A percentile compares a stretch with the other conserved stretches of the same genome.
phyloP scores from a whole-genome alignment of 2,329 filamentous ascomycete genomes.

The Albifimbria verrucaria region DNA sequence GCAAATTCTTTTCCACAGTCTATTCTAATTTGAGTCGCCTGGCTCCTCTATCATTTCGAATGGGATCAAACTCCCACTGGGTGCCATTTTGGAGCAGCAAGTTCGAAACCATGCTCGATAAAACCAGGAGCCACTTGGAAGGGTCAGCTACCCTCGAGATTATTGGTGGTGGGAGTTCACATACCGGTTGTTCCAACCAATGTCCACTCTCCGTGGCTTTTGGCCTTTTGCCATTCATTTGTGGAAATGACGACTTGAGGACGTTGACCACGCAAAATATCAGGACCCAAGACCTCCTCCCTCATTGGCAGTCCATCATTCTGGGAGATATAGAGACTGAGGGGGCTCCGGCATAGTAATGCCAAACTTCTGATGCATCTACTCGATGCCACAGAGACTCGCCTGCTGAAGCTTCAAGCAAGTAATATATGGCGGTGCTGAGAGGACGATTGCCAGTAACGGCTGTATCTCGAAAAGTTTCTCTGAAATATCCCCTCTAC shows the following conservation, averaged over 20 bases:
- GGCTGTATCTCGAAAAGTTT: conserved; percentile 41
- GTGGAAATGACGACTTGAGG: conserved; percentile 41
- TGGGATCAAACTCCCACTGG: conserved; percentile 12
- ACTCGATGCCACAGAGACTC: conserved; percentile 49
- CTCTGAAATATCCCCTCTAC: conserved; percentile 46
- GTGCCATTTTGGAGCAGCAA: conserved; percentile 27
- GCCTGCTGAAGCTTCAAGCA: conserved; percentile 40
- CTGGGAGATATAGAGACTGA: conserved; percentile 40
- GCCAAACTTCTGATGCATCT: conserved; percentile 49
- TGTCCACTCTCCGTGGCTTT: conserved; percentile 44
- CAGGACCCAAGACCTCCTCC: conserved; percentile 34
- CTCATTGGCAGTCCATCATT: conserved; percentile 34
- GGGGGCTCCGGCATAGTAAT: conserved; percentile 50
- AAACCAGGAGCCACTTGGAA: conserved; percentile 21
- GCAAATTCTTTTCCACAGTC: too few species aligned
- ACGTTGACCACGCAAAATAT: conserved; percentile 37
- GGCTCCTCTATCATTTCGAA: too few species aligned
- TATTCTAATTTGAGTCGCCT: too few species aligned
- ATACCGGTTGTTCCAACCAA: conserved; percentile 35
- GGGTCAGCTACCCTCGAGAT: neutral
- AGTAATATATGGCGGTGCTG: conserved; percentile 51
- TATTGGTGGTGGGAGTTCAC: neutral
- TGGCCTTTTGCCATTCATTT: conserved; percentile 43
- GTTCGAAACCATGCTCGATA: conserved; percentile 22
- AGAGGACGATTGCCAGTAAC: conserved; percentile 31